These are phyloP conservation scores for Termitomyces bulborhizus DNA, from an alignment of 768 basidiomycete species.

Conservation along the genomic window DNA sequence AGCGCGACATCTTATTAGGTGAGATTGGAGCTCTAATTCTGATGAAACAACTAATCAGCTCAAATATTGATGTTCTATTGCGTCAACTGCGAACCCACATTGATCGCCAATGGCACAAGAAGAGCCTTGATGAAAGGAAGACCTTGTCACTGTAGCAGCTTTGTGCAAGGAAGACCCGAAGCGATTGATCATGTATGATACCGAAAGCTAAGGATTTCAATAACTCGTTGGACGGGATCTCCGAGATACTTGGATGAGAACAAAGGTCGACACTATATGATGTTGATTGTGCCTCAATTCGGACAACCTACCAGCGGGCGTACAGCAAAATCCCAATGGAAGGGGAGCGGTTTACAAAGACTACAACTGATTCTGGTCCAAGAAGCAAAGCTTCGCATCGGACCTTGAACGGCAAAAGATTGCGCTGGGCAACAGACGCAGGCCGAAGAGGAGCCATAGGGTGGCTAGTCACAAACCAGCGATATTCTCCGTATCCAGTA, in stretches of 20 bases:
- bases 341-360: constrained; percentile 5
- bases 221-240: constrained; percentile 4
- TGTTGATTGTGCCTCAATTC: not conserved
- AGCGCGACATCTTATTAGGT: not conserved
- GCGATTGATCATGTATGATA: constrained; percentile 12
- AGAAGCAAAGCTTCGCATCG: constrained; percentile 7
- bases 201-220: constrained; percentile 5
- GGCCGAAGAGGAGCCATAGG: constrained; percentile 11
- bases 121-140: constrained; percentile 4
- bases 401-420: constrained; percentile 1
- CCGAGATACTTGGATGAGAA: constrained; percentile 9
- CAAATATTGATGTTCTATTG: not conserved
- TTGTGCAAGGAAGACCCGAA: constrained; percentile 10
- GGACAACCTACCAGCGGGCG: not conserved
- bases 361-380: constrained; percentile 6
- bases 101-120: constrained; percentile 2
- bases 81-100: not conserved
- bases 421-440: not conserved
- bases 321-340: constrained; percentile 6
- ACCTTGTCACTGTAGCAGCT: constrained; percentile 5
- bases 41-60: no score
- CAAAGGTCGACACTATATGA: constrained; percentile 5
- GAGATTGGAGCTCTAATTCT: no score
- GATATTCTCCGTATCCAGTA: constrained; percentile 10
- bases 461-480: constrained; percentile 6